Evolutionary conservation across 1,284 basidiomycete species (phyloP), one percentile per base, ranked within the genome.

Genomic region (Sanghuangporus sanghuang): DNA sequence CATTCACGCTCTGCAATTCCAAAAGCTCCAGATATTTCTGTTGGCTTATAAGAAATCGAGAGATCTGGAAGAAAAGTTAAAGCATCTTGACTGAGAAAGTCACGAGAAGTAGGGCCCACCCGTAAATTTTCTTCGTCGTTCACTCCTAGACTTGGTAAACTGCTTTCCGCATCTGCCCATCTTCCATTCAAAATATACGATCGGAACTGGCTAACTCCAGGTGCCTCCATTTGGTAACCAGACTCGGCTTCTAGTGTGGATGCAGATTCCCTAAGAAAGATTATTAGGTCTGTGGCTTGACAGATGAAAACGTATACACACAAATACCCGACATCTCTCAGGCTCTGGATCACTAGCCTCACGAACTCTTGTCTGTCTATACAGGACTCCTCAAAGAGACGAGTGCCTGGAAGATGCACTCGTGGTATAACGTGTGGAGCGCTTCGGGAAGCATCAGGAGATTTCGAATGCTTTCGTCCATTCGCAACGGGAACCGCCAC

Each of bases 11-110:
- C 66, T 85, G 84, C 1, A 85, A 81, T 71, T 98, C 96, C 57
- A 99, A 81, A n/a, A 93, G 81, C 73, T 99, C 96, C 50, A 99
- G 82, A 74, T 98, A 99, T 77, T 97, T 96, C 81, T 99, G 96
- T 76, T 92, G 90, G 64, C 89, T 89, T 64, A 99, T 90, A 67
- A 96, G 79, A 75, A 96, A 97, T 67, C 83, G 87, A 21, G 92
- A 89, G 69, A 90, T 85, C 89, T 96, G 69, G 64, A 63, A 57
- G 66, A 64, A 64, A 66, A 60, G 46, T 60, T 52, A 55, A 57
- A n/a, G 40, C 32, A 14, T 61, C 32, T 38, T 61, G 67, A 66
- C 69, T 65, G 64, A 62, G 57, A 55, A 67, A 68, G 65, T 18
- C 12, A 57, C 40, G 21, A 60, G 5, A 53, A 42, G 42, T 62